These are phyloP conservation scores for Epithemia pelagica DNA, from an alignment of 108 stramenopile species.

Conservation along the genomic window DNA sequence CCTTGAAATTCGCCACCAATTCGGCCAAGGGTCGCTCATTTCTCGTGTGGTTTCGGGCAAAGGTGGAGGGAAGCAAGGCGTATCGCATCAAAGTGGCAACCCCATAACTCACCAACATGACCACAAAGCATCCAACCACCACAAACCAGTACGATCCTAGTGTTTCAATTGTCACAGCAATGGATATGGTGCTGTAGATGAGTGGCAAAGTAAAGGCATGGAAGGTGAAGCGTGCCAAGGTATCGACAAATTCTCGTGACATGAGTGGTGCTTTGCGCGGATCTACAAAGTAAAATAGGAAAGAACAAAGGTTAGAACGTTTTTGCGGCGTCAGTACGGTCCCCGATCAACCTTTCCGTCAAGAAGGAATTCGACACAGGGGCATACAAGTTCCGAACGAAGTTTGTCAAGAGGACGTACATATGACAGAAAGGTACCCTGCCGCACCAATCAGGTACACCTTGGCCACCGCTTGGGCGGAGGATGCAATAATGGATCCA, in stretches of 20 bases:
- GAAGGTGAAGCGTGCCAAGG: constrained; percentile 53
- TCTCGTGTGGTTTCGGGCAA: constrained; percentile 11
- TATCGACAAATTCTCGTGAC: constrained; percentile 31
- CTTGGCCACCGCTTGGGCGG: constrained; percentile 56
- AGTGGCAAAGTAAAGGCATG: constrained; percentile 53
- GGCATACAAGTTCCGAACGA: too few relatives aligned
- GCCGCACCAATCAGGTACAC: constrained; percentile 56
- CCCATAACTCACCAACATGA: constrained; percentile 38
- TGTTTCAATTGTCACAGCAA: constrained; percentile 35
- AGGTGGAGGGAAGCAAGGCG: constrained; percentile 12
- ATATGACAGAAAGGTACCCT: constrained; percentile 46
- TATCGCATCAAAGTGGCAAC: too few relatives aligned
- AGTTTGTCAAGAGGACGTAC: constrained; percentile 9
- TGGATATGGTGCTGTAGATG: constrained; percentile 49
- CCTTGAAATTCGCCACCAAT: too few relatives aligned
- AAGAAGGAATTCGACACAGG: too few relatives aligned
- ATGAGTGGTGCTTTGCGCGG: constrained; percentile 47
- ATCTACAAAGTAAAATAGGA: constrained; percentile 10
- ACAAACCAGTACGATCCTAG: constrained; percentile 62
- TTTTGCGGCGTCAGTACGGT: too few relatives aligned
- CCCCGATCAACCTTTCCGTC: too few relatives aligned
- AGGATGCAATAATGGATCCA: constrained; percentile 47
- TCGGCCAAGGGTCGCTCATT: too few relatives aligned
- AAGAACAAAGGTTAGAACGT: background rate
- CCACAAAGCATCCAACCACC: constrained; percentile 38